A percentile compares a stretch with the other conserved stretches of the same genome.
Evolutionary conservation across 345 rosid species (phyloP).

Genomic region (Gossypium arboreum): DNA sequence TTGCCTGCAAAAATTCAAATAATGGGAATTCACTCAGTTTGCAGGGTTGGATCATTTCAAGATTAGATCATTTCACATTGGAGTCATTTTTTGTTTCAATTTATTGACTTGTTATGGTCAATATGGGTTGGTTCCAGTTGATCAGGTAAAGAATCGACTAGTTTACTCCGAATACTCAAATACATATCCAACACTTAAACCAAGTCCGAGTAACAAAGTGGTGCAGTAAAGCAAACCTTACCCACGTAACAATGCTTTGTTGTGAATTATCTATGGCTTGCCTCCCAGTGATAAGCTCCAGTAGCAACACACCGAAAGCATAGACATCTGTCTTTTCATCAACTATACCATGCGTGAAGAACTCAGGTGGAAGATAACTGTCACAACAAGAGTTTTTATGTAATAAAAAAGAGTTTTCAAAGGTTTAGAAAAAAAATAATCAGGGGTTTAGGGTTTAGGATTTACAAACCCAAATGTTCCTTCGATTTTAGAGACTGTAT

Average conservation of each 20-base stretch:
- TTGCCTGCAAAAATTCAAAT: conserved; percentile 44
- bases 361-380: conserved; percentile 94
- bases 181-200: neutral
- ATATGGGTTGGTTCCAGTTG: no score
- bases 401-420: neutral
- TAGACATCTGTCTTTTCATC: conserved; percentile 88
- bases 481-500: conserved; percentile 66
- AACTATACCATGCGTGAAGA: conserved; percentile 85
- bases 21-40: neutral
- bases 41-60: no score
- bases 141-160: no score
- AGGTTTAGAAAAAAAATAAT: neutral
- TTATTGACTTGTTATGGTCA: no score
- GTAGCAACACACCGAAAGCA: conserved; percentile 77
- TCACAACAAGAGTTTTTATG: neutral
- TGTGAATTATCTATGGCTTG: conserved; percentile 76
- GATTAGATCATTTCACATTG: no score
- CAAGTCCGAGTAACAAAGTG: neutral
- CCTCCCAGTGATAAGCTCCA: conserved; percentile 81
- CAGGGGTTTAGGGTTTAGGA: neutral
- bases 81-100: no score
- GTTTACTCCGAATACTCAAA: neutral
- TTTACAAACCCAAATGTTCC: conserved; percentile 87
- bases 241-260: conserved; percentile 92
- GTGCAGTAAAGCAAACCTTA: conserved; percentile 30